Conservation (phyloP, 140 eudicot species). For the Senecio squalidus region DNA sequence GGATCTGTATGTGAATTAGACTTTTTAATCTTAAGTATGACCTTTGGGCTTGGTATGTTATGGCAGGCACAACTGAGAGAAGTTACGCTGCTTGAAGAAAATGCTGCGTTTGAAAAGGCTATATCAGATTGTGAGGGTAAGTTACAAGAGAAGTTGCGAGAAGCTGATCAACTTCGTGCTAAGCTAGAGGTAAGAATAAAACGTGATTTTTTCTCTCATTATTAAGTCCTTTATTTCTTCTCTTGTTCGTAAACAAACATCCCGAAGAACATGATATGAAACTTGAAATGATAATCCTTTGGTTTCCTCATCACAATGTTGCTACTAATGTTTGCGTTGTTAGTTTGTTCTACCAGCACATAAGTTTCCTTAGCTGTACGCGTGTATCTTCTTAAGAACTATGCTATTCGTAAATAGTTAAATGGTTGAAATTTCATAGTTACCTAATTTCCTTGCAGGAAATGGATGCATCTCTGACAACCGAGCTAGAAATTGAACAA, state of each 20-base stretch:
- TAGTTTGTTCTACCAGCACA: background rate
- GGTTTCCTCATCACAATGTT: background rate
- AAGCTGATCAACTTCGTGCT: constrained; percentile 50
- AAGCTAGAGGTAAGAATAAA: constrained; percentile 72
- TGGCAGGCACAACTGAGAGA: constrained; percentile 80
- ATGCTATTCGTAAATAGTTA: background rate
- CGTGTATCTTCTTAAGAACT: background rate
- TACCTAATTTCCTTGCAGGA: constrained; percentile 44
- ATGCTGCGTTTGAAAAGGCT: constrained; percentile 68
- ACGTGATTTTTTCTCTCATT: background rate
- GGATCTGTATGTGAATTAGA: constrained; percentile 4
- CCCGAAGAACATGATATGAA: background rate
- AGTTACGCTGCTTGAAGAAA: constrained; percentile 65
- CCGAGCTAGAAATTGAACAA: constrained; percentile 47
- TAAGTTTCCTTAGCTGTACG: constrained; percentile 7
- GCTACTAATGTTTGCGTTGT: background rate
- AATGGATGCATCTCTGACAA: constrained; percentile 47
- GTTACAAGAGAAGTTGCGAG: constrained; percentile 70
- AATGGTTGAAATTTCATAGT: background rate
- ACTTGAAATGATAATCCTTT: background rate
- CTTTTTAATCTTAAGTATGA: constrained; percentile 12
- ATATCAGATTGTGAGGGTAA: constrained; percentile 62
- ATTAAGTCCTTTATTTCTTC: background rate
- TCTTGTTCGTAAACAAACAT: background rate
- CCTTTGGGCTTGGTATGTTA: constrained; percentile 3